phyloP scores from a whole-genome alignment of 2,329 filamentous ascomycete species.

The Fusarium zealandicum region DNA sequence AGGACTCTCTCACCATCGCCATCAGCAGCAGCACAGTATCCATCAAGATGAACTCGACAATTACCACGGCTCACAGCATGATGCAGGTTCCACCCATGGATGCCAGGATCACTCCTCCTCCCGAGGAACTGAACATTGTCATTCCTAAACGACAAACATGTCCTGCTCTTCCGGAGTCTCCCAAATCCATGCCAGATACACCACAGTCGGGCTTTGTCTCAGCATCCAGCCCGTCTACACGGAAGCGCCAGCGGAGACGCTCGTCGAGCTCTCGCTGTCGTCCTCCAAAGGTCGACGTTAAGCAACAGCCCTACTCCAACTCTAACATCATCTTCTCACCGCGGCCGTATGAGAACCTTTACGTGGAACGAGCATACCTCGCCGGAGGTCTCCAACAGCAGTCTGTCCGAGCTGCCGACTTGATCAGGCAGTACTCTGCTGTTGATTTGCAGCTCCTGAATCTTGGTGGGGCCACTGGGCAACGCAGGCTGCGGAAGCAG shows the following conservation, averaged over 20 bases:
- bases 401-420: constrained; percentile 45
- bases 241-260: constrained; percentile 20
- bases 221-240: neutral
- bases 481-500: constrained; percentile 51
- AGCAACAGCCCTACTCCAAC: constrained; percentile 7
- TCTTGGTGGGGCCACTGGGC: constrained; percentile 35
- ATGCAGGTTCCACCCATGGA: constrained; percentile 26
- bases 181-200: constrained; percentile 11
- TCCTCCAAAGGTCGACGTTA: constrained; percentile 5
- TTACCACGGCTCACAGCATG: constrained; percentile 16
- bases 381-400: constrained; percentile 51
- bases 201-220: constrained; percentile 6
- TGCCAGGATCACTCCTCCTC: constrained; percentile 28
- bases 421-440: constrained; percentile 50
- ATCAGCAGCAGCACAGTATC: constrained; percentile 8
- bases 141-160: constrained; percentile 13
- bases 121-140: constrained; percentile 21
- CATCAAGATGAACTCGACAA: constrained; percentile 25
- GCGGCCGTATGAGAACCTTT: constrained; percentile 52
- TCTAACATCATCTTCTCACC: constrained; percentile 44
- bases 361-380: constrained; percentile 57
- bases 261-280: constrained; percentile 15
- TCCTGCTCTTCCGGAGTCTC: constrained; percentile 14
- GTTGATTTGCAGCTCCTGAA: constrained; percentile 46
- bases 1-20: constrained; percentile 5